These are phyloP conservation scores for Solioccasus polychromus DNA, from an alignment of 768 basidiomycete species.

Conservation along the genomic window DNA sequence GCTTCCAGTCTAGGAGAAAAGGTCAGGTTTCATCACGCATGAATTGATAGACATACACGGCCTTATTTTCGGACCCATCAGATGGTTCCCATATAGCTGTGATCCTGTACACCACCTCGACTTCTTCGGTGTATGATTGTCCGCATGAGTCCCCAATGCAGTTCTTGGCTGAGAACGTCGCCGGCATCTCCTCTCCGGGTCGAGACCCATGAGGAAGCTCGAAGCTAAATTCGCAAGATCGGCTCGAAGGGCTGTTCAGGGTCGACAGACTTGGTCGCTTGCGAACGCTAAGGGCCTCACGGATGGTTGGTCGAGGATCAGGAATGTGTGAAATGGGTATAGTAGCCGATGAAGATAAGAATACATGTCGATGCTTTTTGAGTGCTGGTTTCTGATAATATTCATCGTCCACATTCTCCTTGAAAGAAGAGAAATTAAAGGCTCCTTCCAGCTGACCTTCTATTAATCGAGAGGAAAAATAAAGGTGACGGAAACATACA, in stretches of 20 bases:
- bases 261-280: conserved; percentile 46
- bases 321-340: conserved; percentile 36
- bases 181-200: conserved; percentile 58
- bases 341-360: conserved; percentile 46
- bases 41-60: conserved; percentile 43
- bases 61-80: conserved; percentile 41
- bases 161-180: conserved; percentile 47
- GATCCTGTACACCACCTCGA: conserved; percentile 53
- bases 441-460: conserved; percentile 56
- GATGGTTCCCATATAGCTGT: conserved; percentile 56
- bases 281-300: conserved; percentile 38
- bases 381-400: conserved; percentile 18
- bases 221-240: conserved; percentile 49
- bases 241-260: conserved; percentile 31
- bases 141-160: conserved; percentile 26
- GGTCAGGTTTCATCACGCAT: not conserved
- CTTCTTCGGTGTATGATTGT: conserved; percentile 31
- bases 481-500: conserved; percentile 32
- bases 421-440: conserved; percentile 44
- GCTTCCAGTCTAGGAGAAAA: conserved; percentile 51
- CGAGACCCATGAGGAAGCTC: conserved; percentile 49
- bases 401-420: conserved; percentile 17
- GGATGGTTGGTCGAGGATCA: conserved; percentile 25
- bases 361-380: conserved; percentile 41
- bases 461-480: conserved; percentile 2